Evolutionary conservation across 2,329 filamentous ascomycete genomes (phyloP).

Genomic region (Phaeomoniella chlamydospora): DNA sequence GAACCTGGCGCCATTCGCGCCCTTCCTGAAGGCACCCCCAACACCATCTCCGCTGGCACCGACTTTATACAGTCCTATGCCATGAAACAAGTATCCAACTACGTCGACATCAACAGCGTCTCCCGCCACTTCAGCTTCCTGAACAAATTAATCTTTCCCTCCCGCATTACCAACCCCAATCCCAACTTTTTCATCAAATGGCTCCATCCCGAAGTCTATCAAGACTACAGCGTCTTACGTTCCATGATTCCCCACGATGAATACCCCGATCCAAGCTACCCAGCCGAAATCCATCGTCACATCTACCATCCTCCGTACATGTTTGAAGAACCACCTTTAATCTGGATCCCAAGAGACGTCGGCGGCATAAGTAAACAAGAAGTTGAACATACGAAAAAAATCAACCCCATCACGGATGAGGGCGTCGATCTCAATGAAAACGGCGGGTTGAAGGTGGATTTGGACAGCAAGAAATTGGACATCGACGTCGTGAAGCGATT

Average conservation of each 20-base stretch:
- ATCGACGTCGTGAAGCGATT: too few relatives aligned
- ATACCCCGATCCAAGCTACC: constrained; percentile 62
- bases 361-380: constrained; percentile 65
- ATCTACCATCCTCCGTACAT: constrained; percentile 65
- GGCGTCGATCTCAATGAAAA: constrained; percentile 56
- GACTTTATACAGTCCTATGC: constrained; percentile 4
- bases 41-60: neutral
- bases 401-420: constrained; percentile 64
- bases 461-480: constrained; percentile 29
- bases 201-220: constrained; percentile 6
- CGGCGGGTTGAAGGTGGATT: constrained; percentile 49
- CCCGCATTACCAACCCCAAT: constrained; percentile 4
- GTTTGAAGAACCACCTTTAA: constrained; percentile 42
- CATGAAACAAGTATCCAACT: constrained; percentile 7
- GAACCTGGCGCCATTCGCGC: neutral
- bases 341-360: constrained; percentile 71
- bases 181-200: constrained; percentile 22
- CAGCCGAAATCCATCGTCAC: constrained; percentile 43
- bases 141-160: constrained; percentile 6
- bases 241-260: constrained; percentile 18
- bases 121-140: constrained; percentile 10
- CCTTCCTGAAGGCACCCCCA: constrained; percentile 1
- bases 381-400: constrained; percentile 52
- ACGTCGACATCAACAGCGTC: constrained; percentile 2
- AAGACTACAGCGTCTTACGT: constrained; percentile 6